Conservation (phyloP, 106 monocot species). For the Acanthochlamys bracteata region DNA sequence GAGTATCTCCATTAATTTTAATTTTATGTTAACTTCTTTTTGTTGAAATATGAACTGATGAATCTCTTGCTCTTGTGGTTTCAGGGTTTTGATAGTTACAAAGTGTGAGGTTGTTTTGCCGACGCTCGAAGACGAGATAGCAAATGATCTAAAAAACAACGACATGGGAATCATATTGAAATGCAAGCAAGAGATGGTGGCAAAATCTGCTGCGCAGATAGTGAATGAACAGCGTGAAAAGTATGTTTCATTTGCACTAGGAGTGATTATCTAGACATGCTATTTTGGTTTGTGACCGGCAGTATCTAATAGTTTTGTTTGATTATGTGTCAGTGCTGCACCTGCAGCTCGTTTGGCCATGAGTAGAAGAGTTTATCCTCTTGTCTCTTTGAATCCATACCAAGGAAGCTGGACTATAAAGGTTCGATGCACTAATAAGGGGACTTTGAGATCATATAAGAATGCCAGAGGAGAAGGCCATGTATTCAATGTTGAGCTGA, state of each 20-base stretch:
- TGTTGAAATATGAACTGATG: too few relatives aligned
- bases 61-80: neutral
- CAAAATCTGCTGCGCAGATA: constrained; percentile 88
- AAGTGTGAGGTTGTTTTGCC: constrained; percentile 71
- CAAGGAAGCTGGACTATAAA: constrained; percentile 98
- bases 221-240: constrained; percentile 69
- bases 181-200: constrained; percentile 49
- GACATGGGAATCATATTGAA: constrained; percentile 39
- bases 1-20: neutral
- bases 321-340: constrained; percentile 41
- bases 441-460: constrained; percentile 70
- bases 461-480: constrained; percentile 81
- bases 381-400: constrained; percentile 90
- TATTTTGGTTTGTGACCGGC: too few relatives aligned
- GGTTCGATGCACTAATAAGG: constrained; percentile 81
- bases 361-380: constrained; percentile 86
- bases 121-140: constrained; percentile 63
- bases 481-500: constrained; percentile 90
- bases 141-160: constrained; percentile 19
- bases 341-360: constrained; percentile 79
- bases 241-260: constrained; percentile 43
- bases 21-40: neutral
- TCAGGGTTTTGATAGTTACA: constrained; percentile 84
- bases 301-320: too few relatives aligned
- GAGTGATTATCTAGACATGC: too few relatives aligned